Percentiles rank a stretch among this genome's conserved stretches.
Conservation (phyloP, 331 rosid genomes). For the Acacia pycnantha region DNA sequence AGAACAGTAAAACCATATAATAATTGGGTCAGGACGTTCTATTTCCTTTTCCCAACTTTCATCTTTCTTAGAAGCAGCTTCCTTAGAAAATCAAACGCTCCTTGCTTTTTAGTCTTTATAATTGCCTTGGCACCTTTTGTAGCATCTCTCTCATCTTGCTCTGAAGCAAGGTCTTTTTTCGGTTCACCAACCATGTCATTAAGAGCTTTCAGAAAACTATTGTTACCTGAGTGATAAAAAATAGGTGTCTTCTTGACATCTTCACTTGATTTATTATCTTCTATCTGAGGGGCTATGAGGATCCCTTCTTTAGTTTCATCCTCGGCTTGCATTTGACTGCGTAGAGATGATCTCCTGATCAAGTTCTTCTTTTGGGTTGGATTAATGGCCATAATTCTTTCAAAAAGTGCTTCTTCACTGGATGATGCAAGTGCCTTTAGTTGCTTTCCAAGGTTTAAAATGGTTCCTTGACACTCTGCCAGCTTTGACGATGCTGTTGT, state of each 20-base stretch:
- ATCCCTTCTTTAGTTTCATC: constrained; percentile 37
- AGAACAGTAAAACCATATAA: neutral
- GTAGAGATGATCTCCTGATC: constrained; percentile 56
- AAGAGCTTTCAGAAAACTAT: constrained; percentile 27
- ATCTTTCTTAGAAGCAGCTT: constrained; percentile 52
- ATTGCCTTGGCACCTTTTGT: constrained; percentile 39
- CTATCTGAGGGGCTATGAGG: constrained; percentile 23
- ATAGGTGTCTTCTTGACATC: constrained; percentile 30
- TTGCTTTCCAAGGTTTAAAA: constrained; percentile 81
- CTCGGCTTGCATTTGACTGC: constrained; percentile 70
- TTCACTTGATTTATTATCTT: constrained; percentile 25
- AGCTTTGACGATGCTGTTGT: constrained; percentile 88
- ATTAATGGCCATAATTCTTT: constrained; percentile 39
- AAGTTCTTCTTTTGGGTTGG: constrained; percentile 36
- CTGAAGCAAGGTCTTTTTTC: constrained; percentile 30
- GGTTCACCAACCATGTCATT: constrained; percentile 18
- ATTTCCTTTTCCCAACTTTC: constrained; percentile 48
- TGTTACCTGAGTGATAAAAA: constrained; percentile 30
- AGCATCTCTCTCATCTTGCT: constrained; percentile 31
- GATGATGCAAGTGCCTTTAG: constrained; percentile 83
- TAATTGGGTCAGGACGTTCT: neutral
- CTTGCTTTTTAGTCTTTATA: constrained; percentile 51
- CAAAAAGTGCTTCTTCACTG: constrained; percentile 53
- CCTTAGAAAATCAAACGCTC: constrained; percentile 60
- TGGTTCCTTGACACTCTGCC: constrained; percentile 93